Evolutionary conservation across 306 rosid genomes (phyloP), one percentile per base, ranked within the genome.

Genomic region (Gleditsia sinensis): DNA sequence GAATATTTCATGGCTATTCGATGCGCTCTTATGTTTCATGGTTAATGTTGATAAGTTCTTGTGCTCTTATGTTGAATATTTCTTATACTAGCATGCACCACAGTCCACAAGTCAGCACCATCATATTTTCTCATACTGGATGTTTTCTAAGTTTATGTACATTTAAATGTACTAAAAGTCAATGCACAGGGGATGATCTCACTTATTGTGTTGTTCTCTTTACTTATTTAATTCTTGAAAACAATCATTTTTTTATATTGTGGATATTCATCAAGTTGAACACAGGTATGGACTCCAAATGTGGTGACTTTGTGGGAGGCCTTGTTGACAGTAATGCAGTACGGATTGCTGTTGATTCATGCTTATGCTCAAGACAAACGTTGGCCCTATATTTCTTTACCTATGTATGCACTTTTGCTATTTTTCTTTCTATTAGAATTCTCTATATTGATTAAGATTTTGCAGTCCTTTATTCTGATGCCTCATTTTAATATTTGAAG

Each of bases 351-450:
- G 76, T 83, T 94, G 83, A 87, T 57, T 40, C 97, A 91, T 85
- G 98, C 98, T 71, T 94, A 94, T 84, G 97, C 95, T 76, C 98
- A 94, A 84, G 98, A 94, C 85, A 91, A 88, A 87, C 92, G 82
- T n/a, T 91, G 97, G 98, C 96, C 92, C 34, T 90, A 88, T 85
- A 20, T 94, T 64, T 90, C 98, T 71, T 80, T 94, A 71, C 96
- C 97, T 19, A 48, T 90, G 97, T 94, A 89, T 78, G 92, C 65
- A 56, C 27, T 48, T 54, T 78, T 56, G 53, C 59, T 57, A 39
- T 60, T 59, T 65, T 63, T 43, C 46, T n/a, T 19, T 28, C 66
- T 45, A 46, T 19, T n/a, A 27, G 49, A 72, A 45, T 66, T 73
- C 19, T 11, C 48, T 19, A 19, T 33, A 60, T 53, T 12, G 69